Percentiles rank a stretch among this genome's conserved stretches.
phyloP scores from a whole-genome alignment of 1,284 basidiomycete genomes.

The Cutaneotrichosporon sp. region DNA sequence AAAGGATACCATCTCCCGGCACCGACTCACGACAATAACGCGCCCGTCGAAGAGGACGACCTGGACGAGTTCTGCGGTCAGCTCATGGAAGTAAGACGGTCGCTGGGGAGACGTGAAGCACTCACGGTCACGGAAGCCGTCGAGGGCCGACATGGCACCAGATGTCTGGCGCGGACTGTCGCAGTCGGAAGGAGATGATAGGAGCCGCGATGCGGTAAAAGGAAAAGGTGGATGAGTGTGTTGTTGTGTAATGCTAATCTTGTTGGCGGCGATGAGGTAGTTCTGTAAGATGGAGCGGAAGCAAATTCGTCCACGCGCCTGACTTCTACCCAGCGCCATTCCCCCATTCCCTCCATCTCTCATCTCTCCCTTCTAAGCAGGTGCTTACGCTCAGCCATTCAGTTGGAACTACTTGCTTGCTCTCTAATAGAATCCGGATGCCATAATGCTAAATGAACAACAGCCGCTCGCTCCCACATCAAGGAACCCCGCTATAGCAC shows the following conservation, averaged over 20 bases:
- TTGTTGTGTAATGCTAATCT: not conserved
- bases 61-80: conserved; percentile 48
- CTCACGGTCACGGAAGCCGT: conserved; percentile 49
- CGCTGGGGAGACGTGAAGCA: not conserved
- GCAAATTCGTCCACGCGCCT: conserved; percentile 9
- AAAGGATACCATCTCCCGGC: not conserved
- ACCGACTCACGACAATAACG: conserved; percentile 48
- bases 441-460: conserved; percentile 19
- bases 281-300: conserved; percentile 7
- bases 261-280: not conserved
- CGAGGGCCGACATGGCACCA: conserved; percentile 42
- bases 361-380: not conserved
- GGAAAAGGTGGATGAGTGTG: not conserved
- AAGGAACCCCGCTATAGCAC: conserved; percentile 59
- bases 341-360: not conserved
- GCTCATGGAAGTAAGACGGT: not conserved
- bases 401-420: not conserved
- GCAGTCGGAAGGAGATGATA: not conserved
- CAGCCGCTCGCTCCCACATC: not conserved
- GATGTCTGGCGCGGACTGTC: not conserved
- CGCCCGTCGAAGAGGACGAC: conserved; percentile 53
- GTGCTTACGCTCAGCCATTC: not conserved
- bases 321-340: conserved; percentile 3
- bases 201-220: not conserved
- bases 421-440: conserved; percentile 3